Conservation (phyloP, 257 asterid genomes). For the Solanum tacnaense region DNA sequence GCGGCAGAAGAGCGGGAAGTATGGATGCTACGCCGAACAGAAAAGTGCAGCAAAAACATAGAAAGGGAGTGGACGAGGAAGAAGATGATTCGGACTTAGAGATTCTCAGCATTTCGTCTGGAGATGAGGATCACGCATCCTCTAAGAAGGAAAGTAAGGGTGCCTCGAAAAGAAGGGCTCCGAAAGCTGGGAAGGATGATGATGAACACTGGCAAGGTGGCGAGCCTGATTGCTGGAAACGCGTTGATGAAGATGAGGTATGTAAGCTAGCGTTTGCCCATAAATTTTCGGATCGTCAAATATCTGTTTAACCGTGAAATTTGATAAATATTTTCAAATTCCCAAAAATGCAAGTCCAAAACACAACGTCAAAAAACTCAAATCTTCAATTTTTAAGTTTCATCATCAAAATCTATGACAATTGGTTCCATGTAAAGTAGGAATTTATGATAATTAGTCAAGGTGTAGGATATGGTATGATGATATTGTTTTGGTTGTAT, state of each 20-base stretch:
- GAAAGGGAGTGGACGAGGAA: constrained; percentile 50
- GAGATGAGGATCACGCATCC: constrained; percentile 54
- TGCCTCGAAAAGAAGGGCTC: constrained; percentile 25
- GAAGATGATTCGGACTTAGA: constrained; percentile 90
- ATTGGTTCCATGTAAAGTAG: background rate
- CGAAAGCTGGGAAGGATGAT: constrained; percentile 39
- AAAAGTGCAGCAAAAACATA: constrained; percentile 26
- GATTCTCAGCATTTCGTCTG: constrained; percentile 93
- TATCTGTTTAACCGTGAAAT: background rate
- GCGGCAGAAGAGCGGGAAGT: background rate
- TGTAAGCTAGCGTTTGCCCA: background rate
- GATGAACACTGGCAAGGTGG: constrained; percentile 77
- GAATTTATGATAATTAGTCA: background rate
- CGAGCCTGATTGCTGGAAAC: constrained; percentile 92
- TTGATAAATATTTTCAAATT: background rate
- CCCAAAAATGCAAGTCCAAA: too few species aligned
- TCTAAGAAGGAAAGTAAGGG: constrained; percentile 33
- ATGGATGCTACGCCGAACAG: constrained; percentile 1
- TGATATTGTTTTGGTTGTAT: background rate
- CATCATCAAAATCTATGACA: too few species aligned
- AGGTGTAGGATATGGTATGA: background rate
- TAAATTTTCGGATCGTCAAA: too few species aligned
- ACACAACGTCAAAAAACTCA: background rate
- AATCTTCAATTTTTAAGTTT: too few species aligned
- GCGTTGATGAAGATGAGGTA: constrained; percentile 88